Evolutionary conservation across 2,329 filamentous ascomycete genomes (phyloP).

Genomic region (Colletotrichum musae): DNA sequence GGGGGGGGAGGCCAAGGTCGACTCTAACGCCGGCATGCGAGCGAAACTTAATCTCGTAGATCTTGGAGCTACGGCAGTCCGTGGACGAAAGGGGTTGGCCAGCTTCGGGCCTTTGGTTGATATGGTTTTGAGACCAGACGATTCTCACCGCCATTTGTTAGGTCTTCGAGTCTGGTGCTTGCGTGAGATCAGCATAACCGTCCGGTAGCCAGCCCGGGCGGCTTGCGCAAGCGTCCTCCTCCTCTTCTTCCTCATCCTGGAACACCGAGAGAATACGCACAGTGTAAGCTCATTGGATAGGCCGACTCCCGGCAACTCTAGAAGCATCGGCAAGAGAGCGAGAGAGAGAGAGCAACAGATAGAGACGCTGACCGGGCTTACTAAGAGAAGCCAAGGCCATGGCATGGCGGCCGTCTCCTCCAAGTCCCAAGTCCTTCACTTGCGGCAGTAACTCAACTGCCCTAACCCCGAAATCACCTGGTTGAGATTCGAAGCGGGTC

Average conservation of each 20-base stretch:
- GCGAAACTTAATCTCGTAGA: conserved; percentile 35
- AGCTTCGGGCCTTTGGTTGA: background rate
- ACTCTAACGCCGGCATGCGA: conserved; percentile 23
- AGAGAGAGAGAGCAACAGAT: background rate
- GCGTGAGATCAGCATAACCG: conserved; percentile 12
- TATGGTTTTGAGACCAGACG: conserved; percentile 4
- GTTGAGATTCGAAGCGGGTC: conserved; percentile 9
- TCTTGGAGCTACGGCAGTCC: conserved; percentile 17
- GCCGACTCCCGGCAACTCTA: conserved; percentile 6
- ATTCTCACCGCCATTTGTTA: conserved; percentile 36
- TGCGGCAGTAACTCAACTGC: conserved; percentile 2
- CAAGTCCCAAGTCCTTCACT: background rate
- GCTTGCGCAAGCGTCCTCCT: conserved; percentile 5
- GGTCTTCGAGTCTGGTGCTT: background rate
- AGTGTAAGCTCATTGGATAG: conserved; percentile 24
- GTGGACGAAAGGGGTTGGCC: conserved; percentile 4
- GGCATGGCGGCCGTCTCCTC: conserved; percentile 12
- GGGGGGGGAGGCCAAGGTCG: conserved; percentile 2
- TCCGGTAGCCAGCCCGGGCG: conserved; percentile 11
- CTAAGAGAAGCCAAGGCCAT: background rate
- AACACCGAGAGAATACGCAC: background rate
- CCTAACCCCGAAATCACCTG: conserved; percentile 28
- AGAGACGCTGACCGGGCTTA: background rate
- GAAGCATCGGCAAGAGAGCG: conserved; percentile 8
- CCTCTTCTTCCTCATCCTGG: background rate